Evolutionary conservation across 1,139 yeast species (phyloP).

Genomic region (Sugiyamaella xylanicola): DNA sequence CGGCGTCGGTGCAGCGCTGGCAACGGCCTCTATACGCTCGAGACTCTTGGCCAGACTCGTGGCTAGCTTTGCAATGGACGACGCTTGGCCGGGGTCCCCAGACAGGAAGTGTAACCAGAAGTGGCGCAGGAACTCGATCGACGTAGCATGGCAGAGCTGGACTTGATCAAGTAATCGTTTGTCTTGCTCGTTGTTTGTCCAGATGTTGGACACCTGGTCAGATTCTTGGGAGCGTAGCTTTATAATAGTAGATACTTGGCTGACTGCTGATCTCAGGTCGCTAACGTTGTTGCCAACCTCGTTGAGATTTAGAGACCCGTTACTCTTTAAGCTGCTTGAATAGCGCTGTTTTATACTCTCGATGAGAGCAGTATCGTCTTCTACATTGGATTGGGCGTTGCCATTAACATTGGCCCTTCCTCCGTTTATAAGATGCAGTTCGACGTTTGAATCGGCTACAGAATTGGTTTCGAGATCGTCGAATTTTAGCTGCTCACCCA

Average conservation of each 20-base stretch:
- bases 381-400: constrained; percentile 33
- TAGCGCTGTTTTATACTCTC: not conserved
- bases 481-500: constrained; percentile 57
- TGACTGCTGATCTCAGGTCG: constrained; percentile 31
- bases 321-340: not conserved
- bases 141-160: constrained; percentile 59
- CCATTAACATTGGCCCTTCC: not conserved
- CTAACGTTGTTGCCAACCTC: constrained; percentile 28
- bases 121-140: constrained; percentile 69
- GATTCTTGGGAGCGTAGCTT: constrained; percentile 32
- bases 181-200: constrained; percentile 28
- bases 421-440: constrained; percentile 49
- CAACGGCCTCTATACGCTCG: constrained; percentile 48
- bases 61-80: constrained; percentile 50
- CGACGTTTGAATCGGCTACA: constrained; percentile 54
- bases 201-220: constrained; percentile 13
- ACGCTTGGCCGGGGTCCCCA: constrained; percentile 56
- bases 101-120: constrained; percentile 67
- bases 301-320: constrained; percentile 25
- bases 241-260: constrained; percentile 31
- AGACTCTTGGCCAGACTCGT: constrained; percentile 52
- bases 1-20: constrained; percentile 35
- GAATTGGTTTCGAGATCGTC: constrained; percentile 61
- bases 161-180: constrained; percentile 33
- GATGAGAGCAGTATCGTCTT: not conserved